Conservation (phyloP, 78 protist genomes). For the Dictyostelium purpureum region DNA sequence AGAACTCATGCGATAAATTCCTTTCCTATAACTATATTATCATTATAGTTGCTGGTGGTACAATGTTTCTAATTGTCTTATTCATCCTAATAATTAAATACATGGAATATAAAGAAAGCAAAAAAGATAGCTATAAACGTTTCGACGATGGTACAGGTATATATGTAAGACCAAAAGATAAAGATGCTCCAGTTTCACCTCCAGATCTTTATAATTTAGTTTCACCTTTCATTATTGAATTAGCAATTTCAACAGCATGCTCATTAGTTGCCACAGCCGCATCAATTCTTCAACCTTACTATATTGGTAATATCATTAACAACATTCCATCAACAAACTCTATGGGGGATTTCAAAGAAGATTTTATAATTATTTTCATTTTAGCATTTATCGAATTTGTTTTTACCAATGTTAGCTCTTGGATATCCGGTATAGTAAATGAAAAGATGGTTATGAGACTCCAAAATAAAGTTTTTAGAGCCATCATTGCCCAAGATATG, state of each 20-base stretch:
- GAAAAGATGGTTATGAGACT: conserved; percentile 53
- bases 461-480: conserved; percentile 53
- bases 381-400: conserved; percentile 66
- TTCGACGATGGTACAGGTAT: conserved; percentile 15
- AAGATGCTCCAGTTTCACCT: conserved; percentile 35
- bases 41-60: conserved; percentile 72
- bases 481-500: conserved; percentile 69
- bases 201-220: conserved; percentile 59
- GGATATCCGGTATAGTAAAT: conserved; percentile 75
- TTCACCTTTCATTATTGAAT: conserved; percentile 31
- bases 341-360: background rate
- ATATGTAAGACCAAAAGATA: background rate
- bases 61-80: conserved; percentile 10
- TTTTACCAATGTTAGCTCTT: conserved; percentile 42
- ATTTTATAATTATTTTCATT: conserved; percentile 41
- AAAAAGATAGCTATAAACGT: background rate
- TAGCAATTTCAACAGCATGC: conserved; percentile 40
- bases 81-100: conserved; percentile 2
- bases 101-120: conserved; percentile 4
- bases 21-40: conserved; percentile 54
- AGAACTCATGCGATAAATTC: conserved; percentile 25
- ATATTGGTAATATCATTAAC: conserved; percentile 60
- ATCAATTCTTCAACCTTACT: conserved; percentile 55
- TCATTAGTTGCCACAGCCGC: conserved; percentile 63
- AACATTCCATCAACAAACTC: conserved; percentile 42